Evolutionary conservation across 2,329 filamentous ascomycete species (phyloP), one percentile per base, ranked within the genome.

Genomic region (Epichloe scottii): DNA sequence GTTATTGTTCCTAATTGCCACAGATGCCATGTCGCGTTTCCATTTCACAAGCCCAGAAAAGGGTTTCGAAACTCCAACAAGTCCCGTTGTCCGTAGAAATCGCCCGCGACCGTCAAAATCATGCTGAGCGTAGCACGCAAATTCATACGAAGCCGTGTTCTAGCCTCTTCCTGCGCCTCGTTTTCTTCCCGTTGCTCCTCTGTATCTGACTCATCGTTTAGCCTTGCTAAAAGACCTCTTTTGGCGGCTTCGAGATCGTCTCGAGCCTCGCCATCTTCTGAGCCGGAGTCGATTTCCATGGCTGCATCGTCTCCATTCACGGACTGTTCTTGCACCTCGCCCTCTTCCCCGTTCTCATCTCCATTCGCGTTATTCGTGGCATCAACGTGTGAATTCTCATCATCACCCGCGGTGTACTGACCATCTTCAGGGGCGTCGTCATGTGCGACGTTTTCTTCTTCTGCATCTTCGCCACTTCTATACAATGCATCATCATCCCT

Each of bases 71-170:
- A 86, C 59, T 86, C 81, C 46, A 96, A 75, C 55, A 96, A 68
- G 66, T 97, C 91, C 56, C 84, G 77, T 68, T 97, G 91, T 1
- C 91, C 89, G 67, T 90, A 97, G 57, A 87, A 81, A 68, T 95
- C 89, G 59, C 89, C 90, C 46, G 86, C 84, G 37, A 96, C 77
- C 0, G 87, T 93, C 58, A 96, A 72, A 49, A 96, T 87, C 88
- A 95, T 95, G 68, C 94, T 90, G 35, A 96, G 73, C 40, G 89
- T 89, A n/a, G 82, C 84, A 30, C 78, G 74, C 71, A 74, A 74
- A 63, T 76, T 79, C 59, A 71, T 66, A 39, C 68, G 69, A 39
- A 64, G 63, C n/a, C 71, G 64, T 37, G 60, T 56, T 52, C 57
- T 58, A 3, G 61, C 59, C 3, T 55, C 57, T 47, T 66, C 60